These are phyloP conservation scores for Colletotrichum tabaci DNA, from an alignment of 2,329 filamentous ascomycete species.

Conservation along the genomic window DNA sequence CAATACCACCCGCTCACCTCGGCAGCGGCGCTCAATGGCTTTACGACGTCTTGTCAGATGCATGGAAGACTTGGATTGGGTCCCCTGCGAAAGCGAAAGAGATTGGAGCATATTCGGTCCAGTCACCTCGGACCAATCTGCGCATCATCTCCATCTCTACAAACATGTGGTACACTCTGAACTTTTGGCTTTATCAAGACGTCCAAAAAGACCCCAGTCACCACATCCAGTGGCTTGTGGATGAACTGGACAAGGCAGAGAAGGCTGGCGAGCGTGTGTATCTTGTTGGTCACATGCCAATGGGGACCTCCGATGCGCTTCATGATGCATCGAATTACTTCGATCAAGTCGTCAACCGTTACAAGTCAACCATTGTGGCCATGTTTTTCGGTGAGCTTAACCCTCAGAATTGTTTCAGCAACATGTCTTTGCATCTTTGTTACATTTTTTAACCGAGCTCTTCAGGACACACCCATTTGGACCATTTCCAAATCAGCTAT, in stretches of 20 bases:
- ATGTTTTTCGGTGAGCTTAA: conserved; percentile 62
- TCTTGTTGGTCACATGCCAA: conserved; percentile 71
- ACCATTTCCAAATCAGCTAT: conserved; percentile 71
- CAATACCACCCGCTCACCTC: conserved; percentile 60
- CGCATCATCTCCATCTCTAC: conserved; percentile 73
- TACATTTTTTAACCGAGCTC: neutral
- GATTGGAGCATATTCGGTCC: conserved; percentile 66
- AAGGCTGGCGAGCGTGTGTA: conserved; percentile 66
- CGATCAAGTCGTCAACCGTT: conserved; percentile 68
- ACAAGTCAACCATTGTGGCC: conserved; percentile 66
- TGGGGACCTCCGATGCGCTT: conserved; percentile 65
- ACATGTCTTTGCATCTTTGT: neutral
- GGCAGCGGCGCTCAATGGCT: conserved; percentile 64
- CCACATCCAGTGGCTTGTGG: conserved; percentile 68
- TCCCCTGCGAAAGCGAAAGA: conserved; percentile 47
- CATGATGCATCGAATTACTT: conserved; percentile 67
- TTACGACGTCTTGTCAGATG: conserved; percentile 62
- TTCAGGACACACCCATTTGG: conserved; percentile 66
- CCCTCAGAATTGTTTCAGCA: neutral
- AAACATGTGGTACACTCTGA: conserved; percentile 71
- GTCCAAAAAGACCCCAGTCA: conserved; percentile 66
- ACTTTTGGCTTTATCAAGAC: conserved; percentile 69
- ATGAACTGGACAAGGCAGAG: conserved; percentile 68
- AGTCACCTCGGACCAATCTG: conserved; percentile 62
- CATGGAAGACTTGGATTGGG: conserved; percentile 66